Percentiles rank a stretch among this genome's conserved stretches.
phyloP scores from a whole-genome alignment of 2,329 filamentous ascomycete genomes.

The Alternaria sp. region DNA sequence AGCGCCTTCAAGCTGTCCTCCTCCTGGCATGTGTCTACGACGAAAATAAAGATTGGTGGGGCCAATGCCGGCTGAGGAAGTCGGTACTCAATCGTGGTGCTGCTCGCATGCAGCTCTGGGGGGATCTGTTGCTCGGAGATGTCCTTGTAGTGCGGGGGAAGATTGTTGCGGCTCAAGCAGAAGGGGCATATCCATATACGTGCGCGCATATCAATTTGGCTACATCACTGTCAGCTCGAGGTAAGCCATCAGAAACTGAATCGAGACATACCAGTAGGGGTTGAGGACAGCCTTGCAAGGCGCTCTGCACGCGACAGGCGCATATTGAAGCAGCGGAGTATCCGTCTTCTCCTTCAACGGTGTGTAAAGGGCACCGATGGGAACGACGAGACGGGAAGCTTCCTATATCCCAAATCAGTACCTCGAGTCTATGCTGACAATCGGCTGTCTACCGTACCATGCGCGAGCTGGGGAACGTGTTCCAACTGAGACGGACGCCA shows the following conservation, averaged over 20 bases:
- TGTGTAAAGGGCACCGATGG: slow-evolving; percentile 95
- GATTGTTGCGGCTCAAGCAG: slow-evolving; percentile 81
- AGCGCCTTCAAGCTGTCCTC: slow-evolving; percentile 83
- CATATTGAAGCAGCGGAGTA: slow-evolving; percentile 88
- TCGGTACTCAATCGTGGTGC: slow-evolving; percentile 90
- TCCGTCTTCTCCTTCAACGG: slow-evolving; percentile 94
- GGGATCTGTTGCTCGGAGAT: slow-evolving; percentile 84
- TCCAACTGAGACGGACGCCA: slow-evolving; percentile 96
- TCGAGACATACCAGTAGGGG: slow-evolving; percentile 80
- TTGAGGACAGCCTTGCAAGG: slow-evolving; percentile 96
- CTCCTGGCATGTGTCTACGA: slow-evolving; percentile 88
- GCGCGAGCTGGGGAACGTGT: slow-evolving; percentile 96
- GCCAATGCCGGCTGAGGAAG: slow-evolving; percentile 83
- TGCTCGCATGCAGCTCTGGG: slow-evolving; percentile 80
- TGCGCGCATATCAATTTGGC: slow-evolving; percentile 83
- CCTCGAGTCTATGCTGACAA: slow-evolving; percentile 19
- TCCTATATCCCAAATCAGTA: slow-evolving; percentile 66
- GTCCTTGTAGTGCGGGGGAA: slow-evolving; percentile 88
- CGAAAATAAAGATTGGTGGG: slow-evolving; percentile 85
- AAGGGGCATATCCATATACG: slow-evolving; percentile 90
- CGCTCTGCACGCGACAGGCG: slow-evolving; percentile 95
- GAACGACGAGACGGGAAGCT: slow-evolving; percentile 91
- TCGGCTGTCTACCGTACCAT: slow-evolving; percentile 77
- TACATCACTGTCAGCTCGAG: slow-evolving; percentile 49
- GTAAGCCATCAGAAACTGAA: neutral